phyloP scores from a whole-genome alignment of 192 early-diverging fungal species.

The Entomortierella beljakovae region DNA sequence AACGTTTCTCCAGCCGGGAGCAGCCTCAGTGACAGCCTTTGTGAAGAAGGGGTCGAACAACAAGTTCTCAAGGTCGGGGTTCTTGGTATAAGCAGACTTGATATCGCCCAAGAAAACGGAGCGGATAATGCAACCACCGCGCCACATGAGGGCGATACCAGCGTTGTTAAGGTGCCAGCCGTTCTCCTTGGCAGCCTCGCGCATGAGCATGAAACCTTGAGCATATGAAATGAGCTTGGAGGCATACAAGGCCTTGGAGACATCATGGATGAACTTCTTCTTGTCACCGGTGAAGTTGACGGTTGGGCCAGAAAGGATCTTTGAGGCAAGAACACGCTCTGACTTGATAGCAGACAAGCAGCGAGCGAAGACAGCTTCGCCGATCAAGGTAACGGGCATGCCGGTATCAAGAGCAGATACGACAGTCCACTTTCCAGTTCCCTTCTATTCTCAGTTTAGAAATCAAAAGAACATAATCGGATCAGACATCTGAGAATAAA shows the following conservation, averaged over 20 bases:
- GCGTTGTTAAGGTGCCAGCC: slow-evolving; percentile 97
- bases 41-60: slow-evolving; percentile 98
- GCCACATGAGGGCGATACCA: slow-evolving; percentile 99
- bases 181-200: slow-evolving; percentile 92
- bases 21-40: slow-evolving; percentile 84
- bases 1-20: slow-evolving; percentile 90
- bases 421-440: slow-evolving; percentile 98
- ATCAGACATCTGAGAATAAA: slow-evolving; percentile 3
- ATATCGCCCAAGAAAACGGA: slow-evolving; percentile 97
- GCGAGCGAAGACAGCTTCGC: slow-evolving; percentile 98
- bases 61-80: slow-evolving; percentile 90
- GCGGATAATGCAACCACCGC: slow-evolving; percentile 99
- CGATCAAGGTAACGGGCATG: slow-evolving; percentile 96
- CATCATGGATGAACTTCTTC: slow-evolving; percentile 87
- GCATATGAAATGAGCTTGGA: slow-evolving; percentile 99
- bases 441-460: slow-evolving; percentile 69
- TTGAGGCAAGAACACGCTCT: slow-evolving; percentile 92
- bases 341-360: slow-evolving; percentile 97
- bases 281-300: slow-evolving; percentile 86
- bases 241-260: slow-evolving; percentile 95
- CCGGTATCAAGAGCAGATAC: slow-evolving; percentile 95
- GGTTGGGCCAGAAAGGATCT: slow-evolving; percentile 84
- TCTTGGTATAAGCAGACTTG: slow-evolving; percentile 91
- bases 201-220: slow-evolving; percentile 99
- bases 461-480: not conserved